These are phyloP conservation scores for Coniella lustricola DNA, from an alignment of 2,329 filamentous ascomycete species.

Conservation along the genomic window DNA sequence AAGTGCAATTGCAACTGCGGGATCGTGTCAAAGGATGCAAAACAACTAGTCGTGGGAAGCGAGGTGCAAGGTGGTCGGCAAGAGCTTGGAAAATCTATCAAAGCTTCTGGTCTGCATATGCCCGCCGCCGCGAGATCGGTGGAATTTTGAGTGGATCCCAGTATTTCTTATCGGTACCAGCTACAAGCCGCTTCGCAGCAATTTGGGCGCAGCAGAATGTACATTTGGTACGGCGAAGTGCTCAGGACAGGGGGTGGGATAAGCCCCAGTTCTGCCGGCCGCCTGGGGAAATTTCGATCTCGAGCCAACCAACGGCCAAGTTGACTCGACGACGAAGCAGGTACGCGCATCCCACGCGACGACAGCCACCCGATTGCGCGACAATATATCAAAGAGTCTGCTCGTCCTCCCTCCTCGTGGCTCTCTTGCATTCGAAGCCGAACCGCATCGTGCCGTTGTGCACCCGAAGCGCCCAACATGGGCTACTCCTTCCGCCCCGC, in stretches of 20 bases:
- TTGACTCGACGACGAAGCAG: too few species aligned
- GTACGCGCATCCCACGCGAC: too few species aligned
- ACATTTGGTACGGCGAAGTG: too few species aligned
- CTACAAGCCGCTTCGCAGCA: background rate
- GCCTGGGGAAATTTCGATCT: slow-evolving; percentile 25
- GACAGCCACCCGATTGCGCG: background rate
- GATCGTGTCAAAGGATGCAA: background rate
- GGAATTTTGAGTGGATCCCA: slow-evolving; percentile 5
- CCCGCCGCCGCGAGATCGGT: background rate
- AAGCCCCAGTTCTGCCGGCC: slow-evolving; percentile 33
- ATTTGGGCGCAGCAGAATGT: too few species aligned
- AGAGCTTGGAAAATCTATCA: slow-evolving; percentile 5
- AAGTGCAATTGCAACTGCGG: background rate
- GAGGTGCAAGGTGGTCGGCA: background rate
- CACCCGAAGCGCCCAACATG: slow-evolving; percentile 21
- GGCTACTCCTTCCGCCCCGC: slow-evolving; percentile 30
- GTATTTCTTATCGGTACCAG: slow-evolving; percentile 3
- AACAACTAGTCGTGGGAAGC: background rate
- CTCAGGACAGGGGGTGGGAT: slow-evolving; percentile 21
- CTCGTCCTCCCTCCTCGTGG: background rate
- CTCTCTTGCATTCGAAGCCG: background rate
- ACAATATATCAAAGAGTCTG: background rate
- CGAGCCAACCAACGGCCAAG: slow-evolving; percentile 19
- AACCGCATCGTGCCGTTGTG: background rate
- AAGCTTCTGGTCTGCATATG: slow-evolving; percentile 4